Percentiles rank a stretch among this genome's conserved stretches.
phyloP scores from a whole-genome alignment of 805 yeast genomes.

The Nakazawaea ishiwadae region DNA sequence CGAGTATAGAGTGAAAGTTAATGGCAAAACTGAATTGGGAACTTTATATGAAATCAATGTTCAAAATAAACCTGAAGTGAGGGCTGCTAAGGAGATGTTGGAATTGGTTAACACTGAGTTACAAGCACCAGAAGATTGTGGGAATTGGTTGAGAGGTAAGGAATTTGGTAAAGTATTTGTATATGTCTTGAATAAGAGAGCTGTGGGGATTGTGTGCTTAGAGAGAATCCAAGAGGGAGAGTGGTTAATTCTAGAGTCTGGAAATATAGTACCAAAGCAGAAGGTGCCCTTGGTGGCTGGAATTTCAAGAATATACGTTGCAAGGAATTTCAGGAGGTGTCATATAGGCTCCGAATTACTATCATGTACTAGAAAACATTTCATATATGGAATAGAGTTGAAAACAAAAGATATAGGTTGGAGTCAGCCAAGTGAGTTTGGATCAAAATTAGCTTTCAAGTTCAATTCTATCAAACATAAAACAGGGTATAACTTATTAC shows the following conservation, averaged over 20 bases:
- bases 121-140: constrained; percentile 42
- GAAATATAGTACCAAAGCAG: constrained; percentile 43
- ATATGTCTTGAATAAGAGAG: constrained; percentile 37
- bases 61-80: constrained; percentile 25
- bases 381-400: constrained; percentile 45
- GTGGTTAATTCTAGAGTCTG: constrained; percentile 58
- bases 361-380: constrained; percentile 34
- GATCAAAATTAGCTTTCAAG: constrained; percentile 51
- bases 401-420: constrained; percentile 48
- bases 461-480: constrained; percentile 56
- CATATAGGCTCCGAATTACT: constrained; percentile 48
- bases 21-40: constrained; percentile 12
- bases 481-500: constrained; percentile 44
- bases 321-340: constrained; percentile 36
- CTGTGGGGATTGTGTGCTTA: constrained; percentile 53
- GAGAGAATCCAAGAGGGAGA: constrained; percentile 42
- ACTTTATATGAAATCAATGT: constrained; percentile 32
- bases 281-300: constrained; percentile 37
- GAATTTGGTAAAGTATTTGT: constrained; percentile 44
- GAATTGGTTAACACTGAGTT: constrained; percentile 54
- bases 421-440: constrained; percentile 69
- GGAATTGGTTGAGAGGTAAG: constrained; percentile 19
- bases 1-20: constrained; percentile 2
- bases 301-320: constrained; percentile 45
- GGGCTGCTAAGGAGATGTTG: constrained; percentile 36